Conservation (phyloP, 2,329 filamentous ascomycete species). For the Fusarium abutilonis region DNA sequence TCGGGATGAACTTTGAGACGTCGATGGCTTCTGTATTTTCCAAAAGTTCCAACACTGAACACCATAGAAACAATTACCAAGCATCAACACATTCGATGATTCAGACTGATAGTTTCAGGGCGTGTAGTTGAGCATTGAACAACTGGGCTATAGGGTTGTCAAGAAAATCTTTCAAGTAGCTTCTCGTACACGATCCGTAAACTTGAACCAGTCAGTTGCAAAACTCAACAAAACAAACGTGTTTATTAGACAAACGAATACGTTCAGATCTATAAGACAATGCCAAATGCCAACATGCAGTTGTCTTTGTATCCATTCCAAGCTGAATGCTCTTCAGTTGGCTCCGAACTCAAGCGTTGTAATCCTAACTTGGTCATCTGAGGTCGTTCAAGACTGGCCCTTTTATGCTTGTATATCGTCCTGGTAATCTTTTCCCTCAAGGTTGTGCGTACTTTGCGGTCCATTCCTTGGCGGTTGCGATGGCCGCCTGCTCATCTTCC, state of each 20-base stretch:
- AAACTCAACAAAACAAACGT: conserved; percentile 19
- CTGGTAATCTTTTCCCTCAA: conserved; percentile 31
- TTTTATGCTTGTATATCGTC: conserved; percentile 15
- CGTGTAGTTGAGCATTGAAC: neutral
- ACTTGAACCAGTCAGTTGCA: neutral
- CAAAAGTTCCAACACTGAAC: too few relatives aligned
- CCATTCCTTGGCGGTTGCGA: conserved; percentile 92
- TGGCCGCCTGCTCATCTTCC: conserved; percentile 91
- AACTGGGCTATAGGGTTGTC: neutral
- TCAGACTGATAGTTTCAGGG: neutral
- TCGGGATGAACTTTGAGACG: neutral
- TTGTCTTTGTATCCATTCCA: conserved; percentile 30
- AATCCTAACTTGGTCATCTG: conserved; percentile 9
- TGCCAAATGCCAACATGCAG: conserved; percentile 29
- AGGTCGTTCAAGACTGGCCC: conserved; percentile 18
- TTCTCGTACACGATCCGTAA: neutral
- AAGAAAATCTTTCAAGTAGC: neutral
- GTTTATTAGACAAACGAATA: conserved; percentile 18
- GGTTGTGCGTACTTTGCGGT: conserved; percentile 81
- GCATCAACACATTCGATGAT: too few relatives aligned
- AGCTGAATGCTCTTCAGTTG: conserved; percentile 25
- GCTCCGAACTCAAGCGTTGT: conserved; percentile 34
- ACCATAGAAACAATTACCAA: neutral
- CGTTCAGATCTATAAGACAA: conserved; percentile 30
- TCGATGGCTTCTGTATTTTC: too few relatives aligned